Base-by-base conservation (phyloP, 2,329 filamentous ascomycete genomes). In the Thielaviopsis euricoi region DNA sequence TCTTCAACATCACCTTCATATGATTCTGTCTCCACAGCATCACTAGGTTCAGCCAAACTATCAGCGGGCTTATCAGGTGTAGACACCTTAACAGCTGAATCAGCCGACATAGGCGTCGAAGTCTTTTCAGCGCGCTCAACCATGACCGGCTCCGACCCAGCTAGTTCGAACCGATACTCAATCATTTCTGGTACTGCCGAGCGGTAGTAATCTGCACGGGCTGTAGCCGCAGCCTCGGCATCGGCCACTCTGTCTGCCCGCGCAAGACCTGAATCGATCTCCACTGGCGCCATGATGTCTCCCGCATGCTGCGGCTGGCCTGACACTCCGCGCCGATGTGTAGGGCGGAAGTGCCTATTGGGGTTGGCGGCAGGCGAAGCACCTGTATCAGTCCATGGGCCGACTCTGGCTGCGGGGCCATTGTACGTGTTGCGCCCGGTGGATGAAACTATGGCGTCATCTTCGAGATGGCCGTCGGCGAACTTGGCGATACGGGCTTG, bases 251-350 rank as follows among this genome's bases (percentile, higher is more conserved):
- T 57, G 55, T 48, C 61, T 59, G 46, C 61, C 62, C 55, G 58
- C 53, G 54, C 62, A 52, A 73, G 73, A 60, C 74, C n/a, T 25
- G 26, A 25, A 6, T 21, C 77, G 13, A 82, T 77, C 69, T 82
- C 79, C 2, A 81, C 76, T 3, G 78, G 73, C 21, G 69, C 69
- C 0, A 71, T 66, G 48, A 79, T 77, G 62, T 80, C 76, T 10
- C 69, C 71, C 3, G 77, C 77, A 15, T 67, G 69, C 13, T 76
- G 68, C 7, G 78, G 76, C 51, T 66, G 65, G 22, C 70, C 56
- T 2, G 74, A 72, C 0, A 71, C 72, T 37, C 70, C 66, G n/a
- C 62, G 62, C n/a, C 61, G 63, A 33, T 63, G 56, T 2, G 64
- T 66, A 3, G 69, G 69, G 29, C 48, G 48, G n/a, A 57, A 50